These are phyloP conservation scores for Hevea brasiliensis DNA, from an alignment of 345 rosid genomes.

Conservation along the genomic window DNA sequence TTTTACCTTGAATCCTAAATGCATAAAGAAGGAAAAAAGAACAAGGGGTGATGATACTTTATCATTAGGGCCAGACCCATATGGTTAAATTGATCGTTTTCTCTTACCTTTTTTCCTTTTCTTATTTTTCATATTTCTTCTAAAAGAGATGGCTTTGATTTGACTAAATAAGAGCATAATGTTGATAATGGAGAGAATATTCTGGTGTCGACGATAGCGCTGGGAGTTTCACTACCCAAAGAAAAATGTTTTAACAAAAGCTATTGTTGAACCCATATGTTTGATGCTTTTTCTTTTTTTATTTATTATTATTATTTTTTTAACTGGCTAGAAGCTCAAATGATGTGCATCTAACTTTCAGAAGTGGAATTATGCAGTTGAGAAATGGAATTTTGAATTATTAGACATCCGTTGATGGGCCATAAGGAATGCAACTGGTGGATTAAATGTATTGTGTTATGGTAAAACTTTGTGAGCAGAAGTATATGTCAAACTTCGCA, in stretches of 20 bases:
- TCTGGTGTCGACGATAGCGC: background rate
- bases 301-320: too few species aligned
- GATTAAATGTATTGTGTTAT: background rate
- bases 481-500: background rate
- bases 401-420: conserved; percentile 15
- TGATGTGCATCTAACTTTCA: background rate
- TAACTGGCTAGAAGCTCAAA: conserved; percentile 5
- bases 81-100: too few species aligned
- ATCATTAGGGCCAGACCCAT: background rate
- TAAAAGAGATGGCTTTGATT: background rate
- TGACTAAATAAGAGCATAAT: background rate
- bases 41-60: background rate
- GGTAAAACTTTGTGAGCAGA: background rate
- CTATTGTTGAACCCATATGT: too few species aligned
- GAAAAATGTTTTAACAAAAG: background rate
- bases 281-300: background rate
- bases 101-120: too few species aligned
- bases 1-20: background rate
- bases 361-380: conserved; percentile 35
- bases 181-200: background rate
- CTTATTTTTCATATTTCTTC: too few species aligned
- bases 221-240: background rate
- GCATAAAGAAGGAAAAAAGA: background rate
- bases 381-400: conserved; percentile 35
- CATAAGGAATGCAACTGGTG: conserved; percentile 6